Conservation (phyloP, 2,329 filamentous ascomycete genomes). For the Periconia sp. region DNA sequence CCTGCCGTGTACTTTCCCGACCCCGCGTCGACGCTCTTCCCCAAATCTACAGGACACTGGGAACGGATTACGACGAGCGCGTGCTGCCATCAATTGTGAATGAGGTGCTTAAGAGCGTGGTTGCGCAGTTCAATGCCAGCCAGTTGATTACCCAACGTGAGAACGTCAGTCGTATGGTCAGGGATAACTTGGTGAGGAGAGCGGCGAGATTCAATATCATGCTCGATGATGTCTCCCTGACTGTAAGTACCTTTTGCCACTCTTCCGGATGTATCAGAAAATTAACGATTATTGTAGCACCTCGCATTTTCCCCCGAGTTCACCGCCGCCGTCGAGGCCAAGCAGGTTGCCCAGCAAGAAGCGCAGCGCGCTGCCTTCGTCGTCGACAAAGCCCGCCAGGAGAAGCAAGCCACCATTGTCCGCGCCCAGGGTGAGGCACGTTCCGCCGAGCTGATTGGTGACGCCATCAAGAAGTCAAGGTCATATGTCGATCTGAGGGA, state of each 20-base stretch:
- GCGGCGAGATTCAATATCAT: conserved; percentile 97
- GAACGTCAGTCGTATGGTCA: conserved; percentile 86
- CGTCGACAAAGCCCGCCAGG: conserved; percentile 97
- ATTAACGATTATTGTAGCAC: conserved; percentile 50
- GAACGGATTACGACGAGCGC: conserved; percentile 94
- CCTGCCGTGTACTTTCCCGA: conserved; percentile 94
- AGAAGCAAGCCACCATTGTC: conserved; percentile 99
- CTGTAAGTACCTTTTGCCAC: conserved; percentile 60
- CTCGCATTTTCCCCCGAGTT: conserved; percentile 71
- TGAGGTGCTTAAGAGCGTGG: conserved; percentile 97
- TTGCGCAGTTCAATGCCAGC: conserved; percentile 97
- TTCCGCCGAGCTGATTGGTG: conserved; percentile 95
- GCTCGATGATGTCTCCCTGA: conserved; percentile 94
- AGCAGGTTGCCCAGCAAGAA: conserved; percentile 79
- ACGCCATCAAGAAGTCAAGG: conserved; percentile 99
- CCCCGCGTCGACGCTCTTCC: conserved; percentile 86
- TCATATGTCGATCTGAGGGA: conserved; percentile 96
- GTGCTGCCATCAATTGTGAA: conserved; percentile 98
- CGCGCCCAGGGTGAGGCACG: conserved; percentile 98
- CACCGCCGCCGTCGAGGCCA: conserved; percentile 69
- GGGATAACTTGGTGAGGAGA: conserved; percentile 87
- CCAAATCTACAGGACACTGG: conserved; percentile 95
- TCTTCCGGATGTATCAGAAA: neutral
- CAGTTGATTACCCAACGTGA: conserved; percentile 99
- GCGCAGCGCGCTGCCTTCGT: conserved; percentile 96